Evolutionary conservation across 768 basidiomycete species (phyloP), one percentile per base, ranked within the genome.

Genomic region (Pisolithus sp.): DNA sequence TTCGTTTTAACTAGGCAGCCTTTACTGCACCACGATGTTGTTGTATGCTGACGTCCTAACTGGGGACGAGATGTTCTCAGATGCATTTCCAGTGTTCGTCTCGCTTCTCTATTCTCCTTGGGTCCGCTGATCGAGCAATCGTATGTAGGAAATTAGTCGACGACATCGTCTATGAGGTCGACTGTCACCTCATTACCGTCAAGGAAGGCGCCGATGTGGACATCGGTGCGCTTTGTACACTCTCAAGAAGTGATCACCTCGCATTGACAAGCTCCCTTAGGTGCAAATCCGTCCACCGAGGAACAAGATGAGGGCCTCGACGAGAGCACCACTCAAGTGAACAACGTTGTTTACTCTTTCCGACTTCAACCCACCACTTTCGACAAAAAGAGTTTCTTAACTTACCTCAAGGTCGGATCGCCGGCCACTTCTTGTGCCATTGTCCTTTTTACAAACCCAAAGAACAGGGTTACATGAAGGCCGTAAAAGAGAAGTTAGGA

Each of bases 261-360:
- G 7, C 28, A 6, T 54, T 67, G 31, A 66, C 41, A 23, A 24
- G 7, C 6, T 0, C 30, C 8, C 50, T 10, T 58, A 93, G 92
- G 94, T 67, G 93, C 88, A 52, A 95, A 97, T 71, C 87, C 94
- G 38, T 97, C 94, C 42, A 74, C 83, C 6, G 95, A 98, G 73
- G 95, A 96, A 48, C 73, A 73, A 44, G 83, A 82, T 0, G 96
- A 98, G 50, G 75, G 74, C 24, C 68, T 94, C 50, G 94, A 93
- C 68, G 87, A 89, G 1, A 90, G 89, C 56, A 75, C 80, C n/a
- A 5, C 46, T 13, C 73, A 73, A 52, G 86, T 95, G 65, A 98
- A 93, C 85, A 92, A 98, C 70, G 77, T 98, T 57, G 83, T 83
- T 48, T 73, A 91, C 76, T 93, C 93, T 38, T 93, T 94, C 84